These are phyloP conservation scores for Phaeotremella fagi DNA, from an alignment of 768 basidiomycete species.

Conservation along the genomic window DNA sequence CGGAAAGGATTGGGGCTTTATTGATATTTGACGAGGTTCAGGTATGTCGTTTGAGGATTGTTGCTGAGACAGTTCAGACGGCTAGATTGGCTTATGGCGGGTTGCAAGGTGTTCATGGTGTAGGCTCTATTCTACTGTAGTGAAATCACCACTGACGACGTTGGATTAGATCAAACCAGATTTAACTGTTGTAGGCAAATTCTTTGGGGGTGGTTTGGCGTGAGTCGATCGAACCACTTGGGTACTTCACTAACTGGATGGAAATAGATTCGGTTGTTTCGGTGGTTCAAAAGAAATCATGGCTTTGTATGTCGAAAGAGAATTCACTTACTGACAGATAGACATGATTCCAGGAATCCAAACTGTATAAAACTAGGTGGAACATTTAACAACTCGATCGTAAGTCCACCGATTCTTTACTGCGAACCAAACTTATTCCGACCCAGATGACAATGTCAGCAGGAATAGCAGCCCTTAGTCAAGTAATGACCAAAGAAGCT, in stretches of 20 bases:
- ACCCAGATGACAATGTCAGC: constrained; percentile 19
- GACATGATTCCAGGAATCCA: constrained; percentile 18
- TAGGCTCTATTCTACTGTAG: not conserved
- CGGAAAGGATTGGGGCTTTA: constrained; percentile 9
- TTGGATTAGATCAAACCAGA: constrained; percentile 14
- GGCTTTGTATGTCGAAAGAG: constrained; percentile 14
- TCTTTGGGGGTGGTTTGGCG: constrained; percentile 18
- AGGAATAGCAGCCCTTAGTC: constrained; percentile 12
- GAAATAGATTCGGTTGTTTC: constrained; percentile 19
- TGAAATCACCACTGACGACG: constrained; percentile 13
- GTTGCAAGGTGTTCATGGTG: not conserved
- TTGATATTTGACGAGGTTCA: constrained; percentile 29
- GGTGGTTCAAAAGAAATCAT: constrained; percentile 19
- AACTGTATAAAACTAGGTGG: constrained; percentile 15
- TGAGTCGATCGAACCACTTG: not conserved
- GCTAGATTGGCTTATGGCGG: constrained; percentile 1
- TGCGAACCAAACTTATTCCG: not conserved
- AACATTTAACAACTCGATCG: constrained; percentile 24
- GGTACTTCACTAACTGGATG: not conserved
- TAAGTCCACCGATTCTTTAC: not conserved
- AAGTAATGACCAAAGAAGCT: constrained; percentile 12
- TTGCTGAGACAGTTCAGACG: not conserved
- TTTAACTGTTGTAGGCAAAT: constrained; percentile 23
- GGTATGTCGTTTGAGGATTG: constrained; percentile 9
- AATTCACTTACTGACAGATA: not conserved